These are phyloP conservation scores for Salix exigua DNA, from an alignment of 345 rosid species.

Conservation along the genomic window DNA sequence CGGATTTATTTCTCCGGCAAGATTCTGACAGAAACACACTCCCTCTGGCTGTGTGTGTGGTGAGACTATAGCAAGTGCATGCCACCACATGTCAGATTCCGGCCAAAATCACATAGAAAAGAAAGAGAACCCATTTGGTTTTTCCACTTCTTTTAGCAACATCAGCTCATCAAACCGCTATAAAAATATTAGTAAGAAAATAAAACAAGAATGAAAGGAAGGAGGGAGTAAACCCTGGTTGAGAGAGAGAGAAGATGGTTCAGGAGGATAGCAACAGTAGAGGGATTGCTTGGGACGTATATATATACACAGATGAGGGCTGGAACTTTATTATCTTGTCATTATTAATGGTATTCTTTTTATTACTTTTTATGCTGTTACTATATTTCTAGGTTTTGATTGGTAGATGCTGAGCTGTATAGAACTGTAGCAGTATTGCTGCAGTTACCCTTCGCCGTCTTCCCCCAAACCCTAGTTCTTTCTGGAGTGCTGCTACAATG, in stretches of 20 bases:
- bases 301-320: not conserved
- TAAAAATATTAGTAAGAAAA: not conserved
- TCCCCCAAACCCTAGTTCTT: conserved; percentile 20
- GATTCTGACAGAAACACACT: conserved; percentile 10
- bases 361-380: conserved; percentile 1
- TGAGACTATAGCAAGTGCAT: not conserved
- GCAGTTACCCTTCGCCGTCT: conserved; percentile 29
- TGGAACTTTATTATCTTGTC: not conserved
- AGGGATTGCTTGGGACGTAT: not conserved
- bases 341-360: not conserved
- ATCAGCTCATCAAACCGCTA: not conserved
- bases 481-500: not conserved
- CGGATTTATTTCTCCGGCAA: conserved; percentile 13
- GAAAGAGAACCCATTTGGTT: not conserved
- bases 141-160: not conserved
- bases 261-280: conserved; percentile 2
- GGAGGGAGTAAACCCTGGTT: not conserved
- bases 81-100: conserved; percentile 6
- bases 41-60: not conserved
- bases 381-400: conserved; percentile 5
- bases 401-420: conserved; percentile 37
- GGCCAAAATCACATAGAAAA: not conserved
- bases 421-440: conserved; percentile 6
- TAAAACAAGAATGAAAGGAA: not conserved
- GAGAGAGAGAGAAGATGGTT: not conserved